A percentile compares a stretch with the other conserved stretches of the same genome.
Evolutionary conservation across 2,329 filamentous ascomycete genomes (phyloP).

Genomic region (Leptodontidium sp.): DNA sequence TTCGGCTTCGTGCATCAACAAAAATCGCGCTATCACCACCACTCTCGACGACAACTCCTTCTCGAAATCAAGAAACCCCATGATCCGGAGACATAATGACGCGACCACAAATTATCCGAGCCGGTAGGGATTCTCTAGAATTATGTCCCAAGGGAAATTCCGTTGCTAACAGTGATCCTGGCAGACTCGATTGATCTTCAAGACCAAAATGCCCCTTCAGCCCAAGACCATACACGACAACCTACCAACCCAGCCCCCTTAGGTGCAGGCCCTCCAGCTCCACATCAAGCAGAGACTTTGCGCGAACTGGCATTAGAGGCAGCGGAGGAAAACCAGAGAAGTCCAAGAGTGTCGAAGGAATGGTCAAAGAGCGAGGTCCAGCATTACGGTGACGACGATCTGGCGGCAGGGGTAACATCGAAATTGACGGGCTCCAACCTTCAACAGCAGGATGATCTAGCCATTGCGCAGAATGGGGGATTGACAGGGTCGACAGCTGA

Average conservation of each 20-base stretch:
- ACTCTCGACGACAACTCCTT: conserved; percentile 20
- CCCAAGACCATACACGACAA: conserved; percentile 78
- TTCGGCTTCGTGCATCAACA: conserved; percentile 36
- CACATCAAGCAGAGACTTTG: conserved; percentile 87
- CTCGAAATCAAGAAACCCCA: conserved; percentile 27
- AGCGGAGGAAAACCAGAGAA: conserved; percentile 74
- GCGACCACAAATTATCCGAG: conserved; percentile 62
- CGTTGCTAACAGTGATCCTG: conserved; percentile 41
- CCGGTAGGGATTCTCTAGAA: conserved; percentile 52
- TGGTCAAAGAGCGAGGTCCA: conserved; percentile 51
- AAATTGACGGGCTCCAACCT: conserved; percentile 49
- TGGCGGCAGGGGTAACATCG: conserved; percentile 52
- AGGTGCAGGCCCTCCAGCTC: conserved; percentile 60
- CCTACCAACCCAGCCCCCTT: conserved; percentile 58
- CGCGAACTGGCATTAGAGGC: conserved; percentile 81
- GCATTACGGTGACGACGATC: conserved; percentile 50
- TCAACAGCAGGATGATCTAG: conserved; percentile 64
- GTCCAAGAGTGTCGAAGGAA: conserved; percentile 66
- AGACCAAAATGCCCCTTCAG: conserved; percentile 81
- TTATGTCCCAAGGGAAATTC: conserved; percentile 6
- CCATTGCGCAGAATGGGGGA: conserved; percentile 69
- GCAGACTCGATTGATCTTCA: conserved; percentile 96
- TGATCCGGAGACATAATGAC: conserved; percentile 53
- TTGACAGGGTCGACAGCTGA: conserved; percentile 55
- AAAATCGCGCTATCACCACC: conserved; percentile 26